Percentiles rank a stretch among this genome's conserved stretches.
phyloP scores from a whole-genome alignment of 1,139 yeast genomes.

The Magnusiomyces sp. region DNA sequence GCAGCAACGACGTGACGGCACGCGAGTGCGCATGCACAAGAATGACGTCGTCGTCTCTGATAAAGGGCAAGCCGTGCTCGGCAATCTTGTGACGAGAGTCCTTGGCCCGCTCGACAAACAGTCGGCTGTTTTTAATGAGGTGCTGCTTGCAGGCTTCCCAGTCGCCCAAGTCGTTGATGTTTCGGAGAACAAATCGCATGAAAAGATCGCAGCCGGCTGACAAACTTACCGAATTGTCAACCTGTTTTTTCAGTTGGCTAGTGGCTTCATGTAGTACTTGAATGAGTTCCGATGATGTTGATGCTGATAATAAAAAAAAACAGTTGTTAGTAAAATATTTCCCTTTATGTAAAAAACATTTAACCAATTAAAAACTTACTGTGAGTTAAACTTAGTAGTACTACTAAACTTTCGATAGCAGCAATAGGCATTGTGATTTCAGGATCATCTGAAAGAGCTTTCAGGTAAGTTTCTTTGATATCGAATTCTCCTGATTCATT shows the following conservation, averaged over 20 bases:
- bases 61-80: slow-evolving; percentile 76
- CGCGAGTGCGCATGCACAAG: slow-evolving; percentile 90
- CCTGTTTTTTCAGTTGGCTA: slow-evolving; percentile 61
- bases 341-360: neutral
- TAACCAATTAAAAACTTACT: slow-evolving; percentile 30
- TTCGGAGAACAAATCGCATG: slow-evolving; percentile 84
- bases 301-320: slow-evolving; percentile 37
- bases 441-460: slow-evolving; percentile 73
- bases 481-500: slow-evolving; percentile 42
- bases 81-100: slow-evolving; percentile 85
- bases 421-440: slow-evolving; percentile 99
- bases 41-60: slow-evolving; percentile 83
- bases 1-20: slow-evolving; percentile 71
- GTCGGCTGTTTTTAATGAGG: slow-evolving; percentile 85
- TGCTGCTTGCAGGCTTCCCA: slow-evolving; percentile 94
- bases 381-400: slow-evolving; percentile 68
- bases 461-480: slow-evolving; percentile 69
- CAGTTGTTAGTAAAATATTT: neutral
- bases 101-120: slow-evolving; percentile 87
- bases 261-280: slow-evolving; percentile 72
- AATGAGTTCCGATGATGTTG: slow-evolving; percentile 89
- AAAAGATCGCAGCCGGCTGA: slow-evolving; percentile 97
- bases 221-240: slow-evolving; percentile 83
- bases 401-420: slow-evolving; percentile 89
- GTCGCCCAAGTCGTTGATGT: slow-evolving; percentile 76